A percentile compares a stretch with the other conserved stretches of the same genome.
These are phyloP conservation scores for Juglanconis sp. DNA, from an alignment of 2,329 filamentous ascomycete genomes.

Conservation along the genomic window DNA sequence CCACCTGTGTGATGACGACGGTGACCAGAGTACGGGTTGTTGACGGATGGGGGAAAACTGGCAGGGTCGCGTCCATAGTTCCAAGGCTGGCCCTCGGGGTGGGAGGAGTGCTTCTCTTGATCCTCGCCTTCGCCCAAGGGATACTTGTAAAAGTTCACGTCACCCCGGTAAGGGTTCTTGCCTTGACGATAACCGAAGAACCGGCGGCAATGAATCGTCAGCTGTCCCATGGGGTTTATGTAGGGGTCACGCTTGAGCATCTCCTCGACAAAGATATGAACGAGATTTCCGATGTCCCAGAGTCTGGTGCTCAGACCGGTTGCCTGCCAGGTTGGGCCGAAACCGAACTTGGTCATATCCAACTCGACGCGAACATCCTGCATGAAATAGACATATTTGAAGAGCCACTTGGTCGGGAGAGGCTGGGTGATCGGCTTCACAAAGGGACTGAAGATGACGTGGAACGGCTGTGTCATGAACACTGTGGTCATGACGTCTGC, in stretches of 20 bases:
- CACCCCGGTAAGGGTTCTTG: background rate
- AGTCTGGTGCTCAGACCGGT: slow-evolving; percentile 23
- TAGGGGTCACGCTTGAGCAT: slow-evolving; percentile 23
- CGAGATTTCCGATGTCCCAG: slow-evolving; percentile 24
- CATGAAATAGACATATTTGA: slow-evolving; percentile 34
- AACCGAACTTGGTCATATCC: slow-evolving; percentile 37
- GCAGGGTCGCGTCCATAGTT: background rate
- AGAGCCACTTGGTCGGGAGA: slow-evolving; percentile 33
- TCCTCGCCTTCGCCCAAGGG: background rate
- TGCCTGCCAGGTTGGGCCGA: slow-evolving; percentile 27
- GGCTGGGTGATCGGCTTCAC: slow-evolving; percentile 30
- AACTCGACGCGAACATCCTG: slow-evolving; percentile 37
- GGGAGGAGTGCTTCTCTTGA: background rate
- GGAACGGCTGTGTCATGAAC: slow-evolving; percentile 33
- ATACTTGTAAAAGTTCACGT: background rate
- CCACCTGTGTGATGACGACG: slow-evolving; percentile 9
- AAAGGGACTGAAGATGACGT: slow-evolving; percentile 37
- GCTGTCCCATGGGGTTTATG: slow-evolving; percentile 22
- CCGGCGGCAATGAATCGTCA: slow-evolving; percentile 34
- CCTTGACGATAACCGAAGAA: slow-evolving; percentile 27
- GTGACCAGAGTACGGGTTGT: slow-evolving; percentile 12
- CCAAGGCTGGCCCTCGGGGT: background rate
- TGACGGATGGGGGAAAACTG: slow-evolving; percentile 16
- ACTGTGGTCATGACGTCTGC: slow-evolving; percentile 35
- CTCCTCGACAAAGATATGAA: slow-evolving; percentile 27